Evolutionary conservation across 2,329 filamentous ascomycete species (phyloP).

Genomic region (Fusarium sambucinum): DNA sequence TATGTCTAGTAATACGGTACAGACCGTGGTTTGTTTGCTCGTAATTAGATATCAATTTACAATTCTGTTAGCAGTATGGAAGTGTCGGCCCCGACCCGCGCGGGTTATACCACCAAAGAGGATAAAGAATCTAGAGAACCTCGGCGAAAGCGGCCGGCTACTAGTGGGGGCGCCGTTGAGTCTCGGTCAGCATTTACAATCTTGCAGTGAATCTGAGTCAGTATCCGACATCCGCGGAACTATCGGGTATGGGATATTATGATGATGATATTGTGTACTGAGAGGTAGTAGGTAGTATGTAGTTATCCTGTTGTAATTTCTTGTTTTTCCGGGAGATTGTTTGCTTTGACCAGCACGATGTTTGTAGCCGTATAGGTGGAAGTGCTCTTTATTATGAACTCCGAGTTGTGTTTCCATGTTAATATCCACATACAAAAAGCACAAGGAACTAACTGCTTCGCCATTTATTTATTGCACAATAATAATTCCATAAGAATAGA

Average conservation of each 20-base stretch:
- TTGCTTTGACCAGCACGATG: no score
- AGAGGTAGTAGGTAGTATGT: background rate
- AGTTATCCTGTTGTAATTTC: rapidly evolving
- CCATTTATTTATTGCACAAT: background rate
- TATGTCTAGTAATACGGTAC: background rate
- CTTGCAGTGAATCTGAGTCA: constrained; percentile 31
- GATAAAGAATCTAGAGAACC: constrained; percentile 29
- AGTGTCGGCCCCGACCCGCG: background rate
- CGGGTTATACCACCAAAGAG: background rate
- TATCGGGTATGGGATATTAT: constrained; percentile 14
- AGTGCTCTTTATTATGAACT: no score
- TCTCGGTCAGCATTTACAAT: constrained; percentile 43
- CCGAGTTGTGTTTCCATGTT: background rate
- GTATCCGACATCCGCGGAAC: constrained; percentile 21
- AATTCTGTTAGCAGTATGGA: background rate
- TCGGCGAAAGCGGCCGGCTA: constrained; percentile 40
- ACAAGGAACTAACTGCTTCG: background rate
- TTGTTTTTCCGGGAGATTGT: background rate
- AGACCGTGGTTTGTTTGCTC: background rate
- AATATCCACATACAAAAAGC: background rate
- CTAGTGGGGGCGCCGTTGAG: constrained; percentile 30
- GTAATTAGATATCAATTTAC: no score
- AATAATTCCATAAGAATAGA: background rate
- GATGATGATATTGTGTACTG: background rate
- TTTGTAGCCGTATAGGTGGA: background rate